These are phyloP conservation scores for Sporothrix schenckii DNA, from an alignment of 2,329 filamentous ascomycete species.

Conservation along the genomic window DNA sequence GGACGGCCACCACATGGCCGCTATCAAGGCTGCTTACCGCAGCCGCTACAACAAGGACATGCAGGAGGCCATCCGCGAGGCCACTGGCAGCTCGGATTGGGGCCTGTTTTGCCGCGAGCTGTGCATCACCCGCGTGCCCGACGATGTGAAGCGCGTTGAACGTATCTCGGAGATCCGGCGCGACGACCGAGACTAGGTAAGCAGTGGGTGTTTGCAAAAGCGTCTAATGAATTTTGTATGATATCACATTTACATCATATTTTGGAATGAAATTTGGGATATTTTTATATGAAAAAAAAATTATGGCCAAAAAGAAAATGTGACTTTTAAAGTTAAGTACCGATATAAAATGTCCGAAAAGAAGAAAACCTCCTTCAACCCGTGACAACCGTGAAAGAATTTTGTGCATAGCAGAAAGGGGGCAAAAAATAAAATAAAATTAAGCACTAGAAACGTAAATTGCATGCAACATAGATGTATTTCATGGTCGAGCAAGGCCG, in stretches of 20 bases:
- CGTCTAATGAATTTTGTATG: neutral
- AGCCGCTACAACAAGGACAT: slow-evolving; percentile 75
- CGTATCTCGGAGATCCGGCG: slow-evolving; percentile 41
- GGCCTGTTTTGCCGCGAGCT: slow-evolving; percentile 74
- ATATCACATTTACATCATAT: neutral
- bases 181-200: slow-evolving; percentile 25
- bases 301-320: neutral
- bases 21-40: slow-evolving; percentile 77
- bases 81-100: slow-evolving; percentile 71
- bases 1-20: slow-evolving; percentile 80
- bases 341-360: neutral
- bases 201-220: neutral
- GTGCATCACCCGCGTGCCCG: slow-evolving; percentile 63
- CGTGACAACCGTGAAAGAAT: no score
- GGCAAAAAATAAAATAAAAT: neutral
- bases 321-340: neutral
- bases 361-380: neutral
- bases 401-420: no score
- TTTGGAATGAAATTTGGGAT: neutral
- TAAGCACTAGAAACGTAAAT: neutral
- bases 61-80: slow-evolving; percentile 76
- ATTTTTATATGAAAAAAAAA: no score
- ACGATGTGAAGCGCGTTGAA: slow-evolving; percentile 60
- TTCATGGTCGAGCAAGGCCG: neutral
- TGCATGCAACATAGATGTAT: neutral